Conservation (phyloP, 2,329 filamentous ascomycete species). For the Pseudonectria foliicola region DNA sequence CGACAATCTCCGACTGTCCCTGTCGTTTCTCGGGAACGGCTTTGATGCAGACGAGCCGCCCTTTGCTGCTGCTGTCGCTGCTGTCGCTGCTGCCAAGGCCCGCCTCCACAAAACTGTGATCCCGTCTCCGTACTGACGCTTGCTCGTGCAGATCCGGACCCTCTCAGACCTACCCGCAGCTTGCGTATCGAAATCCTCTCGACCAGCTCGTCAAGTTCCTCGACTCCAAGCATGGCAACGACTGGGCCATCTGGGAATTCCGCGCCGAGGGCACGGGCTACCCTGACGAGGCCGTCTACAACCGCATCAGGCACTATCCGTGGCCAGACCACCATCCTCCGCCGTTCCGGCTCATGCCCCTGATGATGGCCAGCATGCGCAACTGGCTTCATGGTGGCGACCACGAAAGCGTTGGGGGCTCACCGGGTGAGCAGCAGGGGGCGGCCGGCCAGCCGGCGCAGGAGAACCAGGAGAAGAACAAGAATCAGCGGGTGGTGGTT, state of each 20-base stretch:
- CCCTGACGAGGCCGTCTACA: constrained; percentile 81
- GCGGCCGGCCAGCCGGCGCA: too few relatives aligned
- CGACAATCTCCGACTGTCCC: background rate
- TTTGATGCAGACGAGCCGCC: too few relatives aligned
- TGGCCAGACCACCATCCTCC: constrained; percentile 98
- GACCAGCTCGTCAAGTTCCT: constrained; percentile 82
- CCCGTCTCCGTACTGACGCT: too few relatives aligned
- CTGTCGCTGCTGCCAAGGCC: too few relatives aligned
- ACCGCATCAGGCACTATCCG: constrained; percentile 81
- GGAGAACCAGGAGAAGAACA: constrained; percentile 27
- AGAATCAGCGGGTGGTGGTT: constrained; percentile 62
- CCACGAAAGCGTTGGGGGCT: constrained; percentile 19
- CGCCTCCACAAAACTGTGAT: too few relatives aligned
- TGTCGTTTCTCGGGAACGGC: background rate
- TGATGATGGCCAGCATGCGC: constrained; percentile 87
- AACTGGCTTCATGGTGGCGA: constrained; percentile 66
- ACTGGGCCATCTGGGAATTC: constrained; percentile 98
- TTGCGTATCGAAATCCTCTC: constrained; percentile 89
- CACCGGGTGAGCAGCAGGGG: constrained; percentile 7
- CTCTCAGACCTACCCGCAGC: constrained; percentile 79
- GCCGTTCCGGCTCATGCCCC: constrained; percentile 79
- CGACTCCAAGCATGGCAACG: constrained; percentile 69
- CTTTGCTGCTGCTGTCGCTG: constrained; percentile 8
- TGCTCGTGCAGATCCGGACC: constrained; percentile 68
- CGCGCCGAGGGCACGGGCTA: constrained; percentile 95